Evolutionary conservation across 116 monocot genomes (phyloP), one percentile per base, ranked within the genome.

Genomic region (Posidonia oceanica): DNA sequence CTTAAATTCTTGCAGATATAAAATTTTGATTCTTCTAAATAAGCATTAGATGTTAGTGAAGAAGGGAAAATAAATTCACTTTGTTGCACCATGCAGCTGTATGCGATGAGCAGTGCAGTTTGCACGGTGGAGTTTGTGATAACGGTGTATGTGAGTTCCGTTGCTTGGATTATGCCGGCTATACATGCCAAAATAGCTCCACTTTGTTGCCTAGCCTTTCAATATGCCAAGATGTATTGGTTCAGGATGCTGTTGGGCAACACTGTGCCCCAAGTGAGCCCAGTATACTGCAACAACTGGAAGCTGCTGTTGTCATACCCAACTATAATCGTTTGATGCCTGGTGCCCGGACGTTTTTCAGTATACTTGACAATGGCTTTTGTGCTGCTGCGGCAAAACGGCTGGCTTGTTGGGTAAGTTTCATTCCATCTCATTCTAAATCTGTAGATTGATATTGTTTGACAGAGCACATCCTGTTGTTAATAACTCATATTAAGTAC

Each of bases 61-160:
- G 48, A 48, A 48, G 48, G 48, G 48, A 48, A 48, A 48, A 48
- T 48, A 48, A 48, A 10, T 48, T 48, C 7, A 48, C 48, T 48
- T 48, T 7, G 48, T 48, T 48, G 48, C 48, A 48, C 48, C 36
- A 14, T 72, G 73, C 88, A 92, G 98, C 90, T 17, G 71, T 93
- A 51, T 98, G 98, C 52, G 87, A 98, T 68, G 98, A 98, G 77
- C 98, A 98, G 63, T 98, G 98, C 69, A 92, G 98, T 76, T 80
- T 98, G 72, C 98, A 98, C 67, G 98, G 98, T 21, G 98, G 98
- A 44, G 98, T 98, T 8, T 98, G 98, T 52, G 87, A 98, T 72
- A 90, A 98, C 66, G 98, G 98, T 39, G 77, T 87, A 2, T 98
- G 98, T 52, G 98, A 98, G 72, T 98, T 98, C 60, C 89, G 98